Conservation (phyloP, 2,329 filamentous ascomycete genomes). For the Fusarium torulosum region DNA sequence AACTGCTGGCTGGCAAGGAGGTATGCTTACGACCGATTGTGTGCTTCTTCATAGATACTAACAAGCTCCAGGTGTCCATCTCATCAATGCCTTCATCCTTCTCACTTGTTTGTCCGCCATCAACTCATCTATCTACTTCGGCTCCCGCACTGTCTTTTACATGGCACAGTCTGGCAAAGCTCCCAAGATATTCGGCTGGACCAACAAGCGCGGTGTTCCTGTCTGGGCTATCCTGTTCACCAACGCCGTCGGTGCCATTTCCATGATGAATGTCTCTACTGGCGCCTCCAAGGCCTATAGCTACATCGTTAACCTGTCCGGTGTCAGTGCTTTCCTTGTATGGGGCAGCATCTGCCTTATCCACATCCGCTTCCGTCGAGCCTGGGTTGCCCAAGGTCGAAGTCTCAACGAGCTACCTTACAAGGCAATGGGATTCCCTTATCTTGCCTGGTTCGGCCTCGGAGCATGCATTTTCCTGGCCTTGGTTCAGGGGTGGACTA, state of each 20-base stretch:
- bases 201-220: conserved; percentile 72
- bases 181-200: conserved; percentile 75
- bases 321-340: conserved; percentile 78
- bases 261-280: conserved; percentile 80
- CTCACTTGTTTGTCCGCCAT: conserved; percentile 78
- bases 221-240: conserved; percentile 74
- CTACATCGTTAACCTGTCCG: conserved; percentile 78
- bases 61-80: conserved; percentile 64
- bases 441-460: conserved; percentile 70
- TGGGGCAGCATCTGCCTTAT: conserved; percentile 79
- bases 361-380: conserved; percentile 77
- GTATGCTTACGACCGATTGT: conserved; percentile 47
- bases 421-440: conserved; percentile 66
- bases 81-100: conserved; percentile 83
- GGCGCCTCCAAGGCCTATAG: conserved; percentile 73
- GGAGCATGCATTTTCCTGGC: conserved; percentile 69
- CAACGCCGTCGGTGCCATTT: conserved; percentile 77
- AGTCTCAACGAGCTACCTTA: conserved; percentile 67
- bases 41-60: not conserved
- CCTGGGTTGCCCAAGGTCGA: conserved; percentile 71
- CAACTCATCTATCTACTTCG: conserved; percentile 83
- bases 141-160: conserved; percentile 78
- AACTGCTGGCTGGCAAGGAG: conserved; percentile 78
- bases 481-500: conserved; percentile 72
- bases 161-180: conserved; percentile 82